Base-by-base conservation (phyloP, 371 early-diverging fungal species). In the Parasitella parasitica region DNA sequence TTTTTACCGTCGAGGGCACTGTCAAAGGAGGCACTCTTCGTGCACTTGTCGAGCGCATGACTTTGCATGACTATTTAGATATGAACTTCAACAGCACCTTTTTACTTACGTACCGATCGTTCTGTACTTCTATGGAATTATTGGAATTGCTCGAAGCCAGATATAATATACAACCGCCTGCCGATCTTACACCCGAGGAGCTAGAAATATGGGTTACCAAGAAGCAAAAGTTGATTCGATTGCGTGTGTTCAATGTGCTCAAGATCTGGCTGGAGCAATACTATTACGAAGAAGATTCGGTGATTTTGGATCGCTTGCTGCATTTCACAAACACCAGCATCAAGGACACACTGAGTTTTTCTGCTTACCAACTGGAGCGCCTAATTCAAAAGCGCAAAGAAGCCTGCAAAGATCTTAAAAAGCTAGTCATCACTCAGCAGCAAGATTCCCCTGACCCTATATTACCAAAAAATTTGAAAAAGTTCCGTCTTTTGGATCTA, bases 251-350 rank as follows among this genome's bases (percentile, higher is more conserved):
- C 68, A 95, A 94, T 63, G 86, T 95, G n/a, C 78, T 95, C 61
- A 94, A 94, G 75, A 86, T 84, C 4, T 97, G 97, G 97, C 80
- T 97, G 6, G 96, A 95, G 67, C 78, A 83, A 62, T 89, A 92
- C 72, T 95, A 90, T 71, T 91, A 94, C 55, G 86, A 89, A 61
- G 86, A 89, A 48, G 86, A 84, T 15, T 65, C 66, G 0, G 78
- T 48, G 8, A 82, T 87, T 7, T 72, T 96, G 22, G 89, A 91
- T 54, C 81, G 76, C 62, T 76, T 95, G 27, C 78, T 88, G 18
- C 76, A 86, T 27, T 96, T 96, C 67, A 89, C 93, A 3, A 76
- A 82, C 43, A 90, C 87, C 2, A 83, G 76, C 8, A 89, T 95
- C 77, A 83, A 84, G 32, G 87, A 89, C 30, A 69, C 83, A 6